Conservation (phyloP, 352 stramenopile genomes). For the Globisporangium barbulae region DNA sequence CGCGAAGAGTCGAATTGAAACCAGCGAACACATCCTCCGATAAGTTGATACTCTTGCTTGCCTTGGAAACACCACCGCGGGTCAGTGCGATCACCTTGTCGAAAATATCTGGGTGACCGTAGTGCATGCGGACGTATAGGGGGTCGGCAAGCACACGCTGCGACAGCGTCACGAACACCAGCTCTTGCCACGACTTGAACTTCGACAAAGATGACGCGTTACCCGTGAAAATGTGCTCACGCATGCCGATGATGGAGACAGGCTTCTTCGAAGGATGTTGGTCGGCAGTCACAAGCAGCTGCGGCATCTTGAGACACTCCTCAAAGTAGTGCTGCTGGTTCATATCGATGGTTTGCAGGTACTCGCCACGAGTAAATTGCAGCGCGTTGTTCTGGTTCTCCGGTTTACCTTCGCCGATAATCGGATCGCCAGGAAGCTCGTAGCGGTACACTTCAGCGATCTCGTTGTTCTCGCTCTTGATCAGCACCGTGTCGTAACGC, state of each 20-base stretch:
- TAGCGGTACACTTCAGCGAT: constrained; percentile 79
- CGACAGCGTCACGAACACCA: constrained; percentile 78
- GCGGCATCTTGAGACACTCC: constrained; percentile 83
- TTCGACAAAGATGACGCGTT: constrained; percentile 76
- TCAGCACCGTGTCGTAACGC: constrained; percentile 64
- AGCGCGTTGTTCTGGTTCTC: constrained; percentile 86
- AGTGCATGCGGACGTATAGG: constrained; percentile 79
- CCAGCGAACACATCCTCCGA: constrained; percentile 81
- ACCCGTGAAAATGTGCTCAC: constrained; percentile 81
- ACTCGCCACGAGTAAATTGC: constrained; percentile 77
- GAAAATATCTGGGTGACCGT: constrained; percentile 81
- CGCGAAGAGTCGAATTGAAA: constrained; percentile 69
- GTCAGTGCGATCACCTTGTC: constrained; percentile 72
- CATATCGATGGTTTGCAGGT: constrained; percentile 87
- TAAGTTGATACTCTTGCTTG: constrained; percentile 79
- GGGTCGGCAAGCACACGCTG: constrained; percentile 75
- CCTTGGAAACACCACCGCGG: constrained; percentile 73
- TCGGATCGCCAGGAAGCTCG: constrained; percentile 70
- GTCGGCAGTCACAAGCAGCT: constrained; percentile 68
- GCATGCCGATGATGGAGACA: constrained; percentile 81
- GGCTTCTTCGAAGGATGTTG: constrained; percentile 64
- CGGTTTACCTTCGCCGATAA: constrained; percentile 78
- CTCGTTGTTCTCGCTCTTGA: constrained; percentile 65
- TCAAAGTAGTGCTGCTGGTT: constrained; percentile 88
- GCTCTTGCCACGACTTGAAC: constrained; percentile 79